These are phyloP conservation scores for Pyrenochaeta sp. DNA, from an alignment of 2,329 filamentous ascomycete species.

Conservation along the genomic window DNA sequence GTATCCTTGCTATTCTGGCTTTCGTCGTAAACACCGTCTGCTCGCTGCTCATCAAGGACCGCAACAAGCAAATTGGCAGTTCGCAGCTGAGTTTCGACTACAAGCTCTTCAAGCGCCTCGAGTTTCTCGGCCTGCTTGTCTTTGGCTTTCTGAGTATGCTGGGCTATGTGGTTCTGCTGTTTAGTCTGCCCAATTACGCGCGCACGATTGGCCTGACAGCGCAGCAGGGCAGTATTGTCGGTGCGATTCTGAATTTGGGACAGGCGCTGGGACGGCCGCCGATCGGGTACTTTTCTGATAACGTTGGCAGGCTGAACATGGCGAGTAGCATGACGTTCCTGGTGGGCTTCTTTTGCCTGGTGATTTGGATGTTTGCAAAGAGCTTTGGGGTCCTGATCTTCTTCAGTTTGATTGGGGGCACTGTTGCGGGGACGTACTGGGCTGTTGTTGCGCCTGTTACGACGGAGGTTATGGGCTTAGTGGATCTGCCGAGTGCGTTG, in stretches of 20 bases:
- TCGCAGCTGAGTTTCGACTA: constrained; percentile 68
- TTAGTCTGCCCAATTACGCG: constrained; percentile 77
- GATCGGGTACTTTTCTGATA: constrained; percentile 76
- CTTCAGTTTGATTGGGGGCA: constrained; percentile 71
- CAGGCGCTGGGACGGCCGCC: constrained; percentile 73
- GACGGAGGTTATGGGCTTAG: constrained; percentile 76
- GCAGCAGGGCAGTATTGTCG: constrained; percentile 72
- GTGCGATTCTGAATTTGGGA: constrained; percentile 74
- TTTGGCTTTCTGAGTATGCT: constrained; percentile 78
- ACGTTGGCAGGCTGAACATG: constrained; percentile 75
- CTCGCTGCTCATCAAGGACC: constrained; percentile 70
- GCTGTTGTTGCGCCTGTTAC: constrained; percentile 70
- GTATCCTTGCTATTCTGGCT: constrained; percentile 69
- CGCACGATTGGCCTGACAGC: constrained; percentile 70
- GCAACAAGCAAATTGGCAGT: constrained; percentile 75
- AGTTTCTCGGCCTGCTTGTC: constrained; percentile 70
- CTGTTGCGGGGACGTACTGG: constrained; percentile 74
- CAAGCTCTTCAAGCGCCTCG: constrained; percentile 64
- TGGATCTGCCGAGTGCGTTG: constrained; percentile 71
- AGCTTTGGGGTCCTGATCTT: constrained; percentile 73
- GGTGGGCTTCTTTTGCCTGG: constrained; percentile 69
- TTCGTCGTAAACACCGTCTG: constrained; percentile 70
- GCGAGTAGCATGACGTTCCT: constrained; percentile 70
- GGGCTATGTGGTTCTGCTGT: constrained; percentile 78
- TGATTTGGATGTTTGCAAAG: constrained; percentile 76